Evolutionary conservation across 306 rosid species (phyloP).

Genomic region (Cyclanthera cordifolia): DNA sequence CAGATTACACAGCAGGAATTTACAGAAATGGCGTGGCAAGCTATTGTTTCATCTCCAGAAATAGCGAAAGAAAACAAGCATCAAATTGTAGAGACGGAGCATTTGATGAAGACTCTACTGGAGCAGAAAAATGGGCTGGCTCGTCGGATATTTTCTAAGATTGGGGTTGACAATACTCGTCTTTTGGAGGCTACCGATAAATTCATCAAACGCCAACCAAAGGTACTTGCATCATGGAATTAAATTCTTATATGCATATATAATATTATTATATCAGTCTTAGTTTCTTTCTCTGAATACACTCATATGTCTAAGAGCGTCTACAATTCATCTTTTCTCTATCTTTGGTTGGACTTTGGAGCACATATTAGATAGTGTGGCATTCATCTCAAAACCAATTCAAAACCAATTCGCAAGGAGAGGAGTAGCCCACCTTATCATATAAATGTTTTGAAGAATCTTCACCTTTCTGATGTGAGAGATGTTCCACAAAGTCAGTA

Average conservation of each 20-base stretch:
- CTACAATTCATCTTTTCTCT: no score
- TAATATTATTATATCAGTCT: background rate
- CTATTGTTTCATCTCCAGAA: slow-evolving; percentile 73
- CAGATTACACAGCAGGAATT: slow-evolving; percentile 95
- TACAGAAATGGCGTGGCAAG: slow-evolving; percentile 99
- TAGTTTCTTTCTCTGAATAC: background rate
- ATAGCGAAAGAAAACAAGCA: slow-evolving; percentile 93
- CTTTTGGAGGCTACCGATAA: slow-evolving; percentile 85
- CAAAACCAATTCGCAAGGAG: no score
- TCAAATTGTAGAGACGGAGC: slow-evolving; percentile 98
- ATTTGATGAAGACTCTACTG: slow-evolving; percentile 79
- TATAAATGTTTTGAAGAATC: no score
- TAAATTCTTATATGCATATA: background rate
- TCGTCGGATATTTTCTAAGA: slow-evolving; percentile 80
- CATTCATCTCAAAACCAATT: no score
- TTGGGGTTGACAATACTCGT: slow-evolving; percentile 72
- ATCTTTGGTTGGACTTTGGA: no score
- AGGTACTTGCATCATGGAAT: slow-evolving; percentile 33
- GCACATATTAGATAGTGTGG: no score
- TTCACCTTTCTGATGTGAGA: no score
- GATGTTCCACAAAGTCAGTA: no score
- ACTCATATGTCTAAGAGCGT: background rate
- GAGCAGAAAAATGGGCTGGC: slow-evolving; percentile 99
- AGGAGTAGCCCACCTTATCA: no score
- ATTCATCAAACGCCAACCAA: slow-evolving; percentile 86